A percentile compares a stretch with the other conserved stretches of the same genome.
phyloP scores from a whole-genome alignment of 176 grass and related monocot species.

The Ampelocalamus luodianensis region DNA sequence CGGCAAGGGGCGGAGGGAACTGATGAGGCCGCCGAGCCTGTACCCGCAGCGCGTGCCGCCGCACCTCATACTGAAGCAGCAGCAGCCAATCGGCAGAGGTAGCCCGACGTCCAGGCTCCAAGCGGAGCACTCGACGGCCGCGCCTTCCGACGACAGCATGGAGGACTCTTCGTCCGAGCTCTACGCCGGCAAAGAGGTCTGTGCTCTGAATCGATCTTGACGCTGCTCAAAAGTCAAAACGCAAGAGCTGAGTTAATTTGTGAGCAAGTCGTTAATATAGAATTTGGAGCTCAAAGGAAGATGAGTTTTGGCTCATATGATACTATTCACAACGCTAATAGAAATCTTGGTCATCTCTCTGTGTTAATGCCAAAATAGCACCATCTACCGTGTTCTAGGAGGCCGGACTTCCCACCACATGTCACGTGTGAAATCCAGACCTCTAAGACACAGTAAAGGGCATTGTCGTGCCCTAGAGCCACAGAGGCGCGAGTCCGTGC shows the following conservation, averaged over 20 bases:
- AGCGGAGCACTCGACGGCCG: not conserved
- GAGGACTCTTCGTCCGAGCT: constrained; percentile 55
- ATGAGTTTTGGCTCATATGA: too few relatives aligned
- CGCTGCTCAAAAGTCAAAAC: not conserved
- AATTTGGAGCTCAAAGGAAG: too few relatives aligned
- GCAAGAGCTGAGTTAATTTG: not conserved
- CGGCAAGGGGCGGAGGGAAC: constrained; percentile 33
- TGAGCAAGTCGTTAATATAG: not conserved
- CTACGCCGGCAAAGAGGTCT: constrained; percentile 35
- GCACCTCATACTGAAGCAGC: constrained; percentile 59
- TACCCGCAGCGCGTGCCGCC: constrained; percentile 73
- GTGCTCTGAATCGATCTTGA: not conserved
- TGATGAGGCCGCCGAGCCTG: constrained; percentile 52
- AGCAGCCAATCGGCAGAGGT: constrained; percentile 7
- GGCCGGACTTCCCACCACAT: too few relatives aligned
- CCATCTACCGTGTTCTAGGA: too few relatives aligned
- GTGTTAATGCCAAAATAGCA: too few relatives aligned
- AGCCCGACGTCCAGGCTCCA: constrained; percentile 38
- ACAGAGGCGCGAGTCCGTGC: too few relatives aligned
- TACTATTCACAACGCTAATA: too few relatives aligned
- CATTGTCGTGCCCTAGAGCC: too few relatives aligned
- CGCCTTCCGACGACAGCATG: constrained; percentile 50
- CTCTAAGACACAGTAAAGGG: too few relatives aligned
- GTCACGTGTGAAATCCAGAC: too few relatives aligned
- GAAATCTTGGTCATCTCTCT: too few relatives aligned